Evolutionary conservation across 495 filamentous ascomycete species (phyloP).

Genomic region (Aspergillus sclerotiicarbonarius): DNA sequence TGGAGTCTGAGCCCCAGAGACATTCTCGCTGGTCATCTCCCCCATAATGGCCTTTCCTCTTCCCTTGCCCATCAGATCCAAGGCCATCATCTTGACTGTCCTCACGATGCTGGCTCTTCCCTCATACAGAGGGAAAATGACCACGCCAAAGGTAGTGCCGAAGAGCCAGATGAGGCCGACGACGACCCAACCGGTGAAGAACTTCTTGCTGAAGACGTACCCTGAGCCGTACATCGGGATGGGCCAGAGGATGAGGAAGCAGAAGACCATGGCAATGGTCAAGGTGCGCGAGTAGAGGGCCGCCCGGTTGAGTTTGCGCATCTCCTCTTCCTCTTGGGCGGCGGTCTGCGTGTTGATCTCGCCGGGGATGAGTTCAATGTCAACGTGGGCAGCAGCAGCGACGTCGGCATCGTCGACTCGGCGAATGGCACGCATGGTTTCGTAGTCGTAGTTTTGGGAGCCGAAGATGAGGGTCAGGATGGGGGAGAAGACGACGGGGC

Average conservation of each 20-base stretch:
- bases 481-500: slow-evolving; percentile 76
- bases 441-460: slow-evolving; percentile 84
- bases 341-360: slow-evolving; percentile 35
- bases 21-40: slow-evolving; percentile 14
- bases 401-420: slow-evolving; percentile 81
- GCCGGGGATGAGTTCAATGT: slow-evolving; percentile 67
- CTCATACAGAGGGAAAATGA: slow-evolving; percentile 81
- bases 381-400: slow-evolving; percentile 63
- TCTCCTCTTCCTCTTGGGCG: slow-evolving; percentile 56
- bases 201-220: slow-evolving; percentile 86
- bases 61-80: slow-evolving; percentile 65
- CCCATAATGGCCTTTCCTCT: slow-evolving; percentile 17
- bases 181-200: slow-evolving; percentile 89
- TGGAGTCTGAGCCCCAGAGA: slow-evolving; percentile 34
- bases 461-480: slow-evolving; percentile 73
- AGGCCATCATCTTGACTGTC: slow-evolving; percentile 62
- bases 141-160: slow-evolving; percentile 67
- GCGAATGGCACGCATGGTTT: slow-evolving; percentile 79
- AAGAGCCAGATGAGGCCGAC: slow-evolving; percentile 91
- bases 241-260: slow-evolving; percentile 84
- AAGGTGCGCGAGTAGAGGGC: slow-evolving; percentile 76
- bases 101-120: slow-evolving; percentile 65
- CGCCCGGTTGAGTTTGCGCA: slow-evolving; percentile 65
- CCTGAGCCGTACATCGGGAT: slow-evolving; percentile 88
- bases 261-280: slow-evolving; percentile 72